Evolutionary conservation across 139 green algal genomes (phyloP).

Genomic region (Parachlorella kessleri): DNA sequence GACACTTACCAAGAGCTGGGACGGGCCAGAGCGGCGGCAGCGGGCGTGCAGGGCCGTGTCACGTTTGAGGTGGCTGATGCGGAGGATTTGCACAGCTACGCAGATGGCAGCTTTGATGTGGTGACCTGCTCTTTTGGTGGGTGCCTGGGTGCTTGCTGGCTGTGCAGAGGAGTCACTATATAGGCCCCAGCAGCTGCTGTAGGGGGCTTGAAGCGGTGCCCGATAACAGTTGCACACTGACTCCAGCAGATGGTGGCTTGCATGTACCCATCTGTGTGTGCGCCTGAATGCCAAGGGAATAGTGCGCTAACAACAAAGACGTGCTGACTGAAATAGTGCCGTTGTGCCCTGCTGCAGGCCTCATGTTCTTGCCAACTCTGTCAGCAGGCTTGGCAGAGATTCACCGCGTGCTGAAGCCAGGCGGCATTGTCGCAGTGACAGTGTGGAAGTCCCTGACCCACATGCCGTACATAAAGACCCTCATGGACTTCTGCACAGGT

Average conservation of each 20-base stretch:
- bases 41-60: background rate
- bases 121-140: conserved; percentile 22
- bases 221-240: no score
- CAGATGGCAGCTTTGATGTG: conserved; percentile 4
- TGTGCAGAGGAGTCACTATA: no score
- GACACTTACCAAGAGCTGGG: conserved; percentile 14
- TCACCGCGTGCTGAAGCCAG: conserved; percentile 22
- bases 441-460: background rate
- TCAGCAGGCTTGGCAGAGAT: conserved; percentile 1
- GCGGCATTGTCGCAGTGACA: background rate
- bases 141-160: no score
- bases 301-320: no score
- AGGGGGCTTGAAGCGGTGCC: no score
- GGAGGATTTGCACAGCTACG: conserved; percentile 19
- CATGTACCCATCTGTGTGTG: no score
- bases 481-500: background rate
- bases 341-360: no score
- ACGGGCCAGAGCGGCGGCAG: background rate
- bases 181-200: no score
- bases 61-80: conserved; percentile 20
- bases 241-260: no score
- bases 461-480: background rate
- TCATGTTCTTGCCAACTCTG: conserved; percentile 9
- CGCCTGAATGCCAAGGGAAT: no score
- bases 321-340: no score